phyloP scores from a whole-genome alignment of 257 asterid genomes.

The Nicotiana tabacum region DNA sequence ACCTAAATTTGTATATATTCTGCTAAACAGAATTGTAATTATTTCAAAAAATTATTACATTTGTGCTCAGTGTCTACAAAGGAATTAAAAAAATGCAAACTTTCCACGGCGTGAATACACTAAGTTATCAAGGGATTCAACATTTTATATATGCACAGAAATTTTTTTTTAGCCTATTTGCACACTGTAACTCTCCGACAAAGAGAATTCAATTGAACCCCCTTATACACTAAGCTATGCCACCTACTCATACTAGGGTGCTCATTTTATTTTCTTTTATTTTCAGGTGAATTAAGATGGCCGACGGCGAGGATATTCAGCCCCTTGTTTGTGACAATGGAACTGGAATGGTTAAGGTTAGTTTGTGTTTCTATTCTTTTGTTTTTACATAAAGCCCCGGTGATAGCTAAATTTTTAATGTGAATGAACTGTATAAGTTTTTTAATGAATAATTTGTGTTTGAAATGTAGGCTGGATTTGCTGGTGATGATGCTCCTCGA shows the following conservation, averaged over 20 bases:
- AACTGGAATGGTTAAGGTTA: conserved; percentile 42
- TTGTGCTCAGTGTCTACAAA: too few species aligned
- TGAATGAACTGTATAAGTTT: not conserved
- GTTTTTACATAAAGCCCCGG: not conserved
- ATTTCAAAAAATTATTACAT: not conserved
- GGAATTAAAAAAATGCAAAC: too few species aligned
- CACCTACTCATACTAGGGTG: not conserved
- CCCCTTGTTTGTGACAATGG: conserved; percentile 45
- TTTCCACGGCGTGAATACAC: too few species aligned
- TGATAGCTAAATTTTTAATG: not conserved
- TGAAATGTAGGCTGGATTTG: conserved; percentile 37
- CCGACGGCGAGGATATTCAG: conserved; percentile 37
- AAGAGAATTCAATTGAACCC: too few species aligned
- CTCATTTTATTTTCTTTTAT: not conserved
- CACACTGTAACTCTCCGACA: too few species aligned
- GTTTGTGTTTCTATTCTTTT: not conserved
- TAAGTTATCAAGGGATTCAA: too few species aligned
- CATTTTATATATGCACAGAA: too few species aligned
- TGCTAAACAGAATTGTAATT: not conserved
- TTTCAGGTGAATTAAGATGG: conserved; percentile 25
- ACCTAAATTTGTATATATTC: not conserved
- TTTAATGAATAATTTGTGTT: not conserved
- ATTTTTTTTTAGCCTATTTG: not conserved
- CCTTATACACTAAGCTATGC: too few species aligned
- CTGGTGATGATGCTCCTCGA: conserved; percentile 52